Conservation (phyloP, 1,139 yeast species). For the Saccharomyces hybrid region DNA sequence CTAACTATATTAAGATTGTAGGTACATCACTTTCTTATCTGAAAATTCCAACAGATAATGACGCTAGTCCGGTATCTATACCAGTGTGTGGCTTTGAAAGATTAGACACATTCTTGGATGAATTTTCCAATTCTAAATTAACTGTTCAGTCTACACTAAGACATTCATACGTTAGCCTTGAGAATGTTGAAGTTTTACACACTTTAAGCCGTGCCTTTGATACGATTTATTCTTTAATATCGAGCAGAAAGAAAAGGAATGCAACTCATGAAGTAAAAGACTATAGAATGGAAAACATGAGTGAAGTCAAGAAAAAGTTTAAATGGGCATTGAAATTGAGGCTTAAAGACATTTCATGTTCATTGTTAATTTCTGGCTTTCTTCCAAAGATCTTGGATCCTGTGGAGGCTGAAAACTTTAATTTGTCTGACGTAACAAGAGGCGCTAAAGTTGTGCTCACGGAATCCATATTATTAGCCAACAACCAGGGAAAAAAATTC, state of each 20-base stretch:
- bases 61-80: constrained; percentile 9
- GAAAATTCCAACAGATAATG: constrained; percentile 6
- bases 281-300: background rate
- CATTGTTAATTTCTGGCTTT: constrained; percentile 19
- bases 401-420: constrained; percentile 10
- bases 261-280: background rate
- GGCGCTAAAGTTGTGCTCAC: constrained; percentile 17
- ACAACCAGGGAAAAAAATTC: constrained; percentile 10
- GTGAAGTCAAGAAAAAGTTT: constrained; percentile 1
- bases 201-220: constrained; percentile 10
- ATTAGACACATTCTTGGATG: constrained; percentile 21
- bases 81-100: constrained; percentile 27
- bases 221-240: background rate
- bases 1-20: constrained; percentile 16
- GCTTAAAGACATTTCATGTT: constrained; percentile 20
- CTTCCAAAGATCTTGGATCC: constrained; percentile 23
- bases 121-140: constrained; percentile 11
- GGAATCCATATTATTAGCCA: constrained; percentile 14
- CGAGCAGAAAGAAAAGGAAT: background rate
- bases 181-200: constrained; percentile 19
- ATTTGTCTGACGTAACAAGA: constrained; percentile 20
- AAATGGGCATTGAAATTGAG: constrained; percentile 21
- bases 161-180: constrained; percentile 20
- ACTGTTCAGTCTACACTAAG: constrained; percentile 21
- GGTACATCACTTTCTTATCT: constrained; percentile 12